A percentile compares a stretch with the other conserved stretches of the same genome.
These are phyloP conservation scores for Erodium texanum DNA, from an alignment of 441 rosid species.

Conservation along the genomic window DNA sequence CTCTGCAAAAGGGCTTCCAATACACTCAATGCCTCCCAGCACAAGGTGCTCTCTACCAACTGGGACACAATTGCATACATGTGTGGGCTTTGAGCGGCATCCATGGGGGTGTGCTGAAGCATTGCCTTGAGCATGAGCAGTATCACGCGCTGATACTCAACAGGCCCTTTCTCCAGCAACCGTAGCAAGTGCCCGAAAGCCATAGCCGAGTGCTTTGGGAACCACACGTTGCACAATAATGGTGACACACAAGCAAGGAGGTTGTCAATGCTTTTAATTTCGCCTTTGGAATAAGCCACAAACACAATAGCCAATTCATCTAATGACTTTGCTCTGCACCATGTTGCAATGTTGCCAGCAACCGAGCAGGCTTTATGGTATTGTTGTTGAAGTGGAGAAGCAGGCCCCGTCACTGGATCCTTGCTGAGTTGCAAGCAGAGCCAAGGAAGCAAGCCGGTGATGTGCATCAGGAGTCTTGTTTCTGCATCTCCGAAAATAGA, in stretches of 20 bases:
- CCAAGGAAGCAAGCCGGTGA: slow-evolving; percentile 95
- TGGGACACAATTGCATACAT: slow-evolving; percentile 96
- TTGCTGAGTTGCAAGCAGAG: slow-evolving; percentile 88
- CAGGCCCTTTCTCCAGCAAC: slow-evolving; percentile 88
- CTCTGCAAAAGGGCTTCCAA: slow-evolving; percentile 94
- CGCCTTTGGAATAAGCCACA: slow-evolving; percentile 63
- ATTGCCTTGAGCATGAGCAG: slow-evolving; percentile 88
- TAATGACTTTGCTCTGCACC: slow-evolving; percentile 82
- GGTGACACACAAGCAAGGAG: slow-evolving; percentile 89
- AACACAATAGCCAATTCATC: slow-evolving; percentile 75
- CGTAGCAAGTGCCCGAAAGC: slow-evolving; percentile 94
- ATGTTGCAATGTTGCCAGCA: slow-evolving; percentile 60
- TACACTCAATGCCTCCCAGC: slow-evolving; percentile 92
- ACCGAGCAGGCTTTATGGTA: slow-evolving; percentile 86
- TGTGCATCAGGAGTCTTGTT: slow-evolving; percentile 94
- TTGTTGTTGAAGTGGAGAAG: slow-evolving; percentile 77
- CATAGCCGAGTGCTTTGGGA: slow-evolving; percentile 92
- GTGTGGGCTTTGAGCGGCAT: slow-evolving; percentile 73
- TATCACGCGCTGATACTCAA: slow-evolving; percentile 84
- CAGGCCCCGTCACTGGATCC: slow-evolving; percentile 61
- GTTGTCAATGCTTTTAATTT: slow-evolving; percentile 62
- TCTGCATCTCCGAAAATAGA: slow-evolving; percentile 89
- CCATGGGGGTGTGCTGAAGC: slow-evolving; percentile 77
- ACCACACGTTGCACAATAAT: slow-evolving; percentile 78
- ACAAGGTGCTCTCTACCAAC: slow-evolving; percentile 85